These are phyloP conservation scores for Dendrothele bispora DNA, from an alignment of 768 basidiomycete genomes.

Conservation along the genomic window DNA sequence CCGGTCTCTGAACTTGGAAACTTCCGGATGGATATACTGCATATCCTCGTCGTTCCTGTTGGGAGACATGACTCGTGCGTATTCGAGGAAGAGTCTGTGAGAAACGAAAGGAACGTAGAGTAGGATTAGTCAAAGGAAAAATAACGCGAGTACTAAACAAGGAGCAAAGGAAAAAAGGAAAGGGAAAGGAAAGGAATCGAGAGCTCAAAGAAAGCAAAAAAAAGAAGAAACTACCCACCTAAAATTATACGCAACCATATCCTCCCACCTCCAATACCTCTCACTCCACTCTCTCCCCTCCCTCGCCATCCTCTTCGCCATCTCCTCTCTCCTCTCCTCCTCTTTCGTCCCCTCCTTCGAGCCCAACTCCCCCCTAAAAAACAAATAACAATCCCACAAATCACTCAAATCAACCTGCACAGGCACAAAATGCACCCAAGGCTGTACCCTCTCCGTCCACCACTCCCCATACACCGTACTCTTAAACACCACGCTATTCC, in stretches of 20 bases:
- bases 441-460: too few species aligned
- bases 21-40: too few species aligned
- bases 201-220: neutral
- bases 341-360: too few species aligned
- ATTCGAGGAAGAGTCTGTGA: slow-evolving; percentile 46
- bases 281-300: slow-evolving; percentile 53
- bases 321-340: slow-evolving; percentile 56
- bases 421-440: slow-evolving; percentile 78
- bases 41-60: too few species aligned
- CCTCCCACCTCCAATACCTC: slow-evolving; percentile 51
- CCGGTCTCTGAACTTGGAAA: too few species aligned
- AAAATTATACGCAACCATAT: slow-evolving; percentile 53
- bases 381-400: slow-evolving; percentile 67
- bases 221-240: slow-evolving; percentile 31
- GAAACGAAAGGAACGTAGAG: neutral
- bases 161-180: too few species aligned
- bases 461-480: slow-evolving; percentile 76
- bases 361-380: slow-evolving; percentile 72
- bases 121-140: too few species aligned
- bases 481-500: slow-evolving; percentile 65
- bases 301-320: slow-evolving; percentile 53
- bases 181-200: too few species aligned
- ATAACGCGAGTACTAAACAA: too few species aligned
- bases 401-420: slow-evolving; percentile 65
- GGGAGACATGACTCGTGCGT: slow-evolving; percentile 46